Conservation (phyloP, 2,329 filamentous ascomycete species). For the Penicillium freii region DNA sequence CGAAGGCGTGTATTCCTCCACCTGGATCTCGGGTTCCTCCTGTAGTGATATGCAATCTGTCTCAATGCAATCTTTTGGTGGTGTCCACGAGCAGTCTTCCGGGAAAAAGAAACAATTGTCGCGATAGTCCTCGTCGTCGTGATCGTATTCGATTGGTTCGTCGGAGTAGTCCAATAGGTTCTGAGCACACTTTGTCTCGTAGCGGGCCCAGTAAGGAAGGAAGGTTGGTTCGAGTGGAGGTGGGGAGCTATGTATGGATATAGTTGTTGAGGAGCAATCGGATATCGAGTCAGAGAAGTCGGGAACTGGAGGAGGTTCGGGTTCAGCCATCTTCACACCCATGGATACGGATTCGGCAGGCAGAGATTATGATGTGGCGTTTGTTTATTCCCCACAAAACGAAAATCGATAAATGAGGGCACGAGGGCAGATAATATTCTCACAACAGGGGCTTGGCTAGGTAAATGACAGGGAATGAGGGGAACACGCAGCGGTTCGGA, state of each 20-base stretch:
- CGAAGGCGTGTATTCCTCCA: slow-evolving; percentile 14
- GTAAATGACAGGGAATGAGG: slow-evolving; percentile 1
- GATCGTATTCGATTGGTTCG: slow-evolving; percentile 45
- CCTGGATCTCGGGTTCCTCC: slow-evolving; percentile 8
- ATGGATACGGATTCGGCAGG: slow-evolving; percentile 8
- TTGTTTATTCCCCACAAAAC: slow-evolving; percentile 7
- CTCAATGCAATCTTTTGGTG: slow-evolving; percentile 32
- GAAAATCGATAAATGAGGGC: not conserved
- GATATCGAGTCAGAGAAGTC: slow-evolving; percentile 13
- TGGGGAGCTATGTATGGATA: not conserved
- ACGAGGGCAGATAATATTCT: slow-evolving; percentile 10
- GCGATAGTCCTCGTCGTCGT: slow-evolving; percentile 43
- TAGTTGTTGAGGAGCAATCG: slow-evolving; percentile 8
- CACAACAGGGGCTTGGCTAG: slow-evolving; percentile 10
- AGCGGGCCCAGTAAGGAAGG: slow-evolving; percentile 41
- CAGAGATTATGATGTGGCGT: not conserved
- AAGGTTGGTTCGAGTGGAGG: slow-evolving; percentile 24
- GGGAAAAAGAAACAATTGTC: slow-evolving; percentile 47
- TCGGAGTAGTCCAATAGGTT: slow-evolving; percentile 41
- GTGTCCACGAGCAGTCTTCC: slow-evolving; percentile 44
- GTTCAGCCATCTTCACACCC: slow-evolving; percentile 30
- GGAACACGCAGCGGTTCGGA: slow-evolving; percentile 2
- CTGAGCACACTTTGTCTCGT: slow-evolving; percentile 39
- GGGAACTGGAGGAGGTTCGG: slow-evolving; percentile 26
- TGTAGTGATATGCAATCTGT: slow-evolving; percentile 15